Conservation (phyloP, 352 stramenopile species). For the Aphanomyces cochlioides region DNA sequence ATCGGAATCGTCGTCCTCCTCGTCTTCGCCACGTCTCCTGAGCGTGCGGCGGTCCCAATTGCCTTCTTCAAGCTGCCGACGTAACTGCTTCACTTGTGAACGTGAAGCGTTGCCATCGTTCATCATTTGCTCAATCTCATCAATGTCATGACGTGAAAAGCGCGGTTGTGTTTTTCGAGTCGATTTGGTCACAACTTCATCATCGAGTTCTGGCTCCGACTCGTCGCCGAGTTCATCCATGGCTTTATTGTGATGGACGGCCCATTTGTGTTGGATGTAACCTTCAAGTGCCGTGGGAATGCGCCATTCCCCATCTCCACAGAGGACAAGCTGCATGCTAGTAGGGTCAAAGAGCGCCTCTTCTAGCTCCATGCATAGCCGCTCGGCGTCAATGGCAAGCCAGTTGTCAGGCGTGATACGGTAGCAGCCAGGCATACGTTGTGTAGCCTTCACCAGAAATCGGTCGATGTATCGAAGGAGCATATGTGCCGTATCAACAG, state of each 20-base stretch:
- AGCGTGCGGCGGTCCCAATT: constrained; percentile 22
- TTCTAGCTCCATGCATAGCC: constrained; percentile 24
- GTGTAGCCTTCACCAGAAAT: constrained; percentile 27
- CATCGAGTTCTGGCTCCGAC: constrained; percentile 19
- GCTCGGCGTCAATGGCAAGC: constrained; percentile 28
- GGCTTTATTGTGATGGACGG: constrained; percentile 22
- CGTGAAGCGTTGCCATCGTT: constrained; percentile 17
- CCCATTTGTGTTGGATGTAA: constrained; percentile 31
- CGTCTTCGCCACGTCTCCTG: background rate
- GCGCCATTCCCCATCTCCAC: constrained; percentile 13
- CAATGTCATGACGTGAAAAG: constrained; percentile 27
- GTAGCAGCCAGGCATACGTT: constrained; percentile 25
- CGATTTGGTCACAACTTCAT: constrained; percentile 18
- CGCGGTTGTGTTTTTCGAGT: background rate
- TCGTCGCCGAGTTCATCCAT: constrained; percentile 20
- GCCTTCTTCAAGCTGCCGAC: constrained; percentile 28
- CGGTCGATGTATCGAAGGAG: constrained; percentile 27
- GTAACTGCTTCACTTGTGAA: constrained; percentile 27
- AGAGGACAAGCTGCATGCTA: constrained; percentile 11
- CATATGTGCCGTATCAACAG: constrained; percentile 10
- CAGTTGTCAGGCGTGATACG: constrained; percentile 31
- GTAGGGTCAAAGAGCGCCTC: constrained; percentile 21
- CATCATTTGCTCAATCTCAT: constrained; percentile 29
- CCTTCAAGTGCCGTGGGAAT: constrained; percentile 21
- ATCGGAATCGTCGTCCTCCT: constrained; percentile 11